Evolutionary conservation across 1,139 yeast genomes (phyloP).

Genomic region (Pneumocystis carinii): DNA sequence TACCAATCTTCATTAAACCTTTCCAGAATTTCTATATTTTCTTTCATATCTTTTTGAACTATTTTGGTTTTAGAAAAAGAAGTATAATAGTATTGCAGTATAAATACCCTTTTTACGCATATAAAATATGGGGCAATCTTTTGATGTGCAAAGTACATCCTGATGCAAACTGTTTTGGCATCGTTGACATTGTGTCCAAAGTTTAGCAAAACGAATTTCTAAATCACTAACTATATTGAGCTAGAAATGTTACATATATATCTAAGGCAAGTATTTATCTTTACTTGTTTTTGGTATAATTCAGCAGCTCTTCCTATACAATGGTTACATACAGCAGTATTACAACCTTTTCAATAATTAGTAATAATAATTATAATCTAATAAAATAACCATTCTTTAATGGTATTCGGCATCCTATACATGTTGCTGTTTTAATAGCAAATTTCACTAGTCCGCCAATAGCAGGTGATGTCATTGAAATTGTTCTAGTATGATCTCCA

Average conservation of each 20-base stretch:
- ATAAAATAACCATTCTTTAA: slow-evolving; percentile 29
- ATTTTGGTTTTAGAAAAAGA: not conserved
- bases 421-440: slow-evolving; percentile 75
- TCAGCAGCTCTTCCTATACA: slow-evolving; percentile 65
- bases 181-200: slow-evolving; percentile 98
- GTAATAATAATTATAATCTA: not conserved
- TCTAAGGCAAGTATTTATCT: slow-evolving; percentile 29
- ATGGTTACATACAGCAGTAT: slow-evolving; percentile 69
- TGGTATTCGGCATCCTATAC: slow-evolving; percentile 80
- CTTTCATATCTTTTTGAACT: slow-evolving; percentile 50
- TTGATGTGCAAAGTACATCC: slow-evolving; percentile 86
- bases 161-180: slow-evolving; percentile 94
- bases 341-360: slow-evolving; percentile 24
- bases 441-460: slow-evolving; percentile 78
- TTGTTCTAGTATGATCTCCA: slow-evolving; percentile 74
- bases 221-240: slow-evolving; percentile 39
- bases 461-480: slow-evolving; percentile 50
- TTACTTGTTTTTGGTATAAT: slow-evolving; percentile 62
- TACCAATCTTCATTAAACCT: slow-evolving; percentile 14
- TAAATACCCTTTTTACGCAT: slow-evolving; percentile 66
- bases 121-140: slow-evolving; percentile 93
- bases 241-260: not conserved
- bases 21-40: slow-evolving; percentile 13
- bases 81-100: not conserved
- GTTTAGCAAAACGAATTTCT: slow-evolving; percentile 67